Base-by-base conservation (phyloP, 495 filamentous ascomycete genomes). In the Tuber microsphaerosporum region DNA sequence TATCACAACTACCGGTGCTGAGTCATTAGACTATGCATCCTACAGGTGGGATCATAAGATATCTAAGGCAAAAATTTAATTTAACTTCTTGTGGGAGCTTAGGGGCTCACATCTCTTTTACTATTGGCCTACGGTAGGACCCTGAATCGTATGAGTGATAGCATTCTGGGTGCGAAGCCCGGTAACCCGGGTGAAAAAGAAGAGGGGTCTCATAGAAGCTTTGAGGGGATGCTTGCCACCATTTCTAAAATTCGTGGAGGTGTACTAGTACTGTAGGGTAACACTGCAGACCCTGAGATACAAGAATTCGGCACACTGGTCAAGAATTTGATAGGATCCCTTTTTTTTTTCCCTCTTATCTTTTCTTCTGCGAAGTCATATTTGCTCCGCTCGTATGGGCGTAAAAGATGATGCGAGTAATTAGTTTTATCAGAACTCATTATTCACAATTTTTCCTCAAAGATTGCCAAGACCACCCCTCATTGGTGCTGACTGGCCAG, bases 341-440 rank as follows among this genome's bases (percentile, higher is more conserved):
- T 16, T 9, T 16, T 34, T 8, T 65, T 34, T 34, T 9, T 16
- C 17, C 6, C 3, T 2, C 31, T 16, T 65, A 26, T 65, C n/a
- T 65, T 65, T 2, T 31, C 56, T 34, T 34, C 56, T 17, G 26
- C 6, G 56, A 65, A 31, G 56, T 65, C 26, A 65, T 65, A 65
- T 65, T 65, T 65, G 12, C 56, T 9, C 26, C 0, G 26, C 26
- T 65, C 7, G 31, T 17, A 31, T 65, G 31, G 56, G 31, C 16
- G 31, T 34, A 31, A 65, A 34, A 65, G 34, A 3, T 65, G 56
- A 34, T 65, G 31, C 26, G 31, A 65, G 56, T 65, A 65, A 65
- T 65, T 65, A 17, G 56, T 19, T 34, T 65, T 65, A 65, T 65
- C 56, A 65, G 56, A 65, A 34, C 16, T 65, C 56, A 65, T 65